Percentiles rank a stretch among this genome's conserved stretches.
Conservation (phyloP, 768 basidiomycete genomes). For the Neoboletus subvelutipes region DNA sequence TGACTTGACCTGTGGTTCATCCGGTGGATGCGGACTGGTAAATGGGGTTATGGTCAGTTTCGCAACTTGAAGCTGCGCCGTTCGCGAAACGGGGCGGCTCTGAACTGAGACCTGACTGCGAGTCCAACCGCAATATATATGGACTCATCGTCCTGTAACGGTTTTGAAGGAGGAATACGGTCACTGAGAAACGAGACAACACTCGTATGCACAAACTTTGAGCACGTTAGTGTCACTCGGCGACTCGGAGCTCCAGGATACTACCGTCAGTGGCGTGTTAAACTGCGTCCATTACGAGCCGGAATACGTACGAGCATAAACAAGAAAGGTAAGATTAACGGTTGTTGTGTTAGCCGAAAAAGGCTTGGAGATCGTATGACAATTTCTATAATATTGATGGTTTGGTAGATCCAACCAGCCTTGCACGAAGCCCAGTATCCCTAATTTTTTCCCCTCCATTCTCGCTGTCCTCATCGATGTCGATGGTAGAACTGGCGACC, state of each 20-base stretch:
- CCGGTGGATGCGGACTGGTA: not conserved
- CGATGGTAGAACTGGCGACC: conserved; percentile 1
- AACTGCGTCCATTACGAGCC: not conserved
- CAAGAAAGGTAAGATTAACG: conserved; percentile 15
- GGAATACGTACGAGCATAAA: not conserved
- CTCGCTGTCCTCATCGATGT: conserved; percentile 11
- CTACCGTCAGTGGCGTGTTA: not conserved
- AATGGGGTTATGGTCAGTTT: no score
- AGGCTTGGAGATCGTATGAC: conserved; percentile 20
- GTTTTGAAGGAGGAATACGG: no score
- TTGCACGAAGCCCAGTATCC: not conserved
- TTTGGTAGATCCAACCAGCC: not conserved
- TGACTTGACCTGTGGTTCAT: not conserved
- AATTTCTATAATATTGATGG: conserved; percentile 8
- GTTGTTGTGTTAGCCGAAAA: conserved; percentile 6
- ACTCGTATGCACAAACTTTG: no score
- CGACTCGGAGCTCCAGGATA: no score
- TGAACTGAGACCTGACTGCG: not conserved
- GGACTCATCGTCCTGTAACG: no score
- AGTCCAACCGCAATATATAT: not conserved
- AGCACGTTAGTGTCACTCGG: no score
- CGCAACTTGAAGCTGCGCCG: not conserved
- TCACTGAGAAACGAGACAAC: not conserved
- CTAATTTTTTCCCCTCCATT: not conserved
- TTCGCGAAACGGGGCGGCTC: not conserved